phyloP scores from a whole-genome alignment of 345 rosid species.

The Boechera retrofracta region DNA sequence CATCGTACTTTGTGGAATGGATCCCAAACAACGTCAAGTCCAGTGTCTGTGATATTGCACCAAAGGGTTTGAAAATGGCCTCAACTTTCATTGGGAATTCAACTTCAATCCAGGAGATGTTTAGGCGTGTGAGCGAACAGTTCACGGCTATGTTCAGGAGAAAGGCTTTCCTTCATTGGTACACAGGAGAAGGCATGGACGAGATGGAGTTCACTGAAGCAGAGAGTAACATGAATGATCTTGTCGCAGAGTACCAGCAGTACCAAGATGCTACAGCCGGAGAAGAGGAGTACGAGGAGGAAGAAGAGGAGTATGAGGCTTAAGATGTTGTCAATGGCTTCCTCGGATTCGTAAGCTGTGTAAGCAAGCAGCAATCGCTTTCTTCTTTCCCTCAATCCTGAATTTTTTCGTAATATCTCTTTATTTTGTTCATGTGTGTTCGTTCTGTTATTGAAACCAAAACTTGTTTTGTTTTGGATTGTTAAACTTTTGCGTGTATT shows the following conservation, averaged over 20 bases:
- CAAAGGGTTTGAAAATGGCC: slow-evolving; percentile 50
- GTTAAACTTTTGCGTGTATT: slow-evolving; percentile 41
- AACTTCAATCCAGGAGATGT: slow-evolving; percentile 54
- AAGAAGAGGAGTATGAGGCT: slow-evolving; percentile 46
- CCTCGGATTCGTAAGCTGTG: slow-evolving; percentile 34
- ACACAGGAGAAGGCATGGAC: slow-evolving; percentile 54
- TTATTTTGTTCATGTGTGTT: slow-evolving; percentile 29
- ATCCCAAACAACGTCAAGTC: slow-evolving; percentile 52
- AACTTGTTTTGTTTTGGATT: slow-evolving; percentile 23
- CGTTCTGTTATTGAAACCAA: slow-evolving; percentile 34
- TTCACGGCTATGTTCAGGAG: slow-evolving; percentile 56
- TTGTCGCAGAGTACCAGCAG: slow-evolving; percentile 54
- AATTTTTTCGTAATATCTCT: not conserved
- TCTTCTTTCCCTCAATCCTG: slow-evolving; percentile 15
- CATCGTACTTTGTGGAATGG: slow-evolving; percentile 52
- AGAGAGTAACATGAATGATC: slow-evolving; percentile 55
- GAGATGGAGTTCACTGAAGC: slow-evolving; percentile 53
- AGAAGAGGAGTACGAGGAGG: slow-evolving; percentile 49
- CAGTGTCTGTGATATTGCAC: slow-evolving; percentile 52
- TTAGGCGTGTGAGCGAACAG: slow-evolving; percentile 52
- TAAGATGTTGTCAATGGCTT: slow-evolving; percentile 19
- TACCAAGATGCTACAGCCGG: slow-evolving; percentile 54
- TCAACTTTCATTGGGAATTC: slow-evolving; percentile 49
- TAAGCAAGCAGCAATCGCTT: slow-evolving; percentile 41
- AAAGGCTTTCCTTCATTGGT: slow-evolving; percentile 56